Conservation (phyloP, 306 rosid species). For the Vigna trinervia region DNA sequence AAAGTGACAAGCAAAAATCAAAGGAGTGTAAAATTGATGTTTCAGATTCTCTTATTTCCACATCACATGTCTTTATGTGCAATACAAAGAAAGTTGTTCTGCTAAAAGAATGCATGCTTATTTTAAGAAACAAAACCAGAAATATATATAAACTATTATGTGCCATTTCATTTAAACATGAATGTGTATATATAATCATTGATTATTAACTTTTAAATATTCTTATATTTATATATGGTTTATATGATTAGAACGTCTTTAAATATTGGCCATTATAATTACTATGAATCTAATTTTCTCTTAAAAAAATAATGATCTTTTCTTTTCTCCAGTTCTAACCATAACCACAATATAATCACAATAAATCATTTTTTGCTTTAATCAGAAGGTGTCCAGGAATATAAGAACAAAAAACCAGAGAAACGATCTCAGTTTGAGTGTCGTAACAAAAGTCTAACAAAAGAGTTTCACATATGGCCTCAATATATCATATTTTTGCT, state of each 20-base stretch:
- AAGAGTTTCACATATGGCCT: constrained; percentile 28
- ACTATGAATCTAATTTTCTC: neutral
- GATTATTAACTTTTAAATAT: no score
- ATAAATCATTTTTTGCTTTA: neutral
- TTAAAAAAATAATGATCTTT: no score
- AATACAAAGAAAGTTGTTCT: neutral
- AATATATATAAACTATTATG: no score
- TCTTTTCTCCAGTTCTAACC: no score
- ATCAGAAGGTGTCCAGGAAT: constrained; percentile 26
- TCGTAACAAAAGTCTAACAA: constrained; percentile 11
- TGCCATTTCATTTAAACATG: no score
- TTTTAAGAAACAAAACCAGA: no score
- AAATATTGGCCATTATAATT: neutral
- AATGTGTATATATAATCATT: no score
- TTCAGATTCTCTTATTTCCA: neutral
- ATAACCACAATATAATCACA: no score
- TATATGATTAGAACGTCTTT: neutral
- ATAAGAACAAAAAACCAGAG: constrained; percentile 25
- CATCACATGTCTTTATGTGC: neutral
- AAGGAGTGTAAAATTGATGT: neutral
- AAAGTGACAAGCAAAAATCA: constrained; percentile 5
- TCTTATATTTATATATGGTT: no score
- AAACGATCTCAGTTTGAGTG: constrained; percentile 10
- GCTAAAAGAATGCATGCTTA: no score
- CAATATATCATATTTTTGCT: neutral